A percentile compares a stretch with the other conserved stretches of the same genome.
These are phyloP conservation scores for Diplotaxis tenuifolia DNA, from an alignment of 345 rosid species.

Conservation along the genomic window DNA sequence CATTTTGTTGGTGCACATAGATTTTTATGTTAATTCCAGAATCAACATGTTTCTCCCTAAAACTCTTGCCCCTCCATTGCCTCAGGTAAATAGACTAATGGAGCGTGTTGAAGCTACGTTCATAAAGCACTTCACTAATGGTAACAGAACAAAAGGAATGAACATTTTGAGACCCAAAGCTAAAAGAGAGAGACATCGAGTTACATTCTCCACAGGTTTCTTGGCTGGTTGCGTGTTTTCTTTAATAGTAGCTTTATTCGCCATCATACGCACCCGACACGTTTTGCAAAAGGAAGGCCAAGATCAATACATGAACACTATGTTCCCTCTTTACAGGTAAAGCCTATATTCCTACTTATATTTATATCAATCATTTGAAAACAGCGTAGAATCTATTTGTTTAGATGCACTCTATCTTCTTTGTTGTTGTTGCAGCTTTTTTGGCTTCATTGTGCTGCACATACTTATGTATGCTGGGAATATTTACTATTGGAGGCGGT, in stretches of 20 bases:
- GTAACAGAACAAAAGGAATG: not conserved
- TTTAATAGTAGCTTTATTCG: conserved; percentile 41
- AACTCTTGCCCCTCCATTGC: not conserved
- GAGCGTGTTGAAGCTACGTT: not conserved
- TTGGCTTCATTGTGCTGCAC: conserved; percentile 50
- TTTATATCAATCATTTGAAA: not conserved
- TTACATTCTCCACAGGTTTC: conserved; percentile 31
- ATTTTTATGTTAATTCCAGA: too few relatives aligned
- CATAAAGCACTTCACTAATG: not conserved
- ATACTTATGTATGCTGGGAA: conserved; percentile 46
- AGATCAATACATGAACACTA: conserved; percentile 45
- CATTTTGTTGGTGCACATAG: too few relatives aligned
- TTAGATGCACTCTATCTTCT: not conserved
- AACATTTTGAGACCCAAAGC: not conserved
- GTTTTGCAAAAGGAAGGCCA: conserved; percentile 29
- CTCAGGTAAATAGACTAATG: not conserved
- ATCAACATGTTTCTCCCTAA: not conserved
- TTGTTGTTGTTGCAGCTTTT: conserved; percentile 38
- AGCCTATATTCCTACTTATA: not conserved
- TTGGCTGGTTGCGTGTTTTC: conserved; percentile 53
- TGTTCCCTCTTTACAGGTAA: conserved; percentile 70
- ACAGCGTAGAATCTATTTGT: not conserved
- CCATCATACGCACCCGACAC: not conserved
- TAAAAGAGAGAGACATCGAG: not conserved
- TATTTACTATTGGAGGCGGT: conserved; percentile 10